Base-by-base conservation (phyloP, 768 basidiomycete genomes). In the Brasilioporus rufonigricans region DNA sequence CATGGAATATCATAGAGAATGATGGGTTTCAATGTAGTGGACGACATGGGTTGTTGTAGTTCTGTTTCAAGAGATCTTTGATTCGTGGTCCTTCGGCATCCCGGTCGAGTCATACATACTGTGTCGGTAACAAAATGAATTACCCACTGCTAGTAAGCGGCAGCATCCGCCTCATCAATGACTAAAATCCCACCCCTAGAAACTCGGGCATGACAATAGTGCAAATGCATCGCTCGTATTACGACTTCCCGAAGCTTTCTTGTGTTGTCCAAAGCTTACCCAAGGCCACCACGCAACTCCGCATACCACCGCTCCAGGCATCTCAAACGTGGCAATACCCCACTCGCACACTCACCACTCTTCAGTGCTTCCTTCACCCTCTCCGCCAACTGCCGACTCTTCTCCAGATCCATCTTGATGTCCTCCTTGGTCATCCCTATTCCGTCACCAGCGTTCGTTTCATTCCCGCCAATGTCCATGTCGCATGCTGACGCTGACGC, bases 1-100 rank as follows among this genome's bases (percentile, higher is more conserved):
- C 62, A 67, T 8, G 73, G 62, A 19, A 75, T 72, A 39, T 76
- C 75, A 52, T 73, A 75, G 8, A 76, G 58, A 21, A 62, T 55
- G 49, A 75, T 71, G 39, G 66, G 61, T 31, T 66, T 59, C 33
- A 54, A 14, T 24, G 43, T 39, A 13, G 27, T 33, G 40, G 50
- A 40, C 3, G 54, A 48, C 66, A 60, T 65, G 19, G 23, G 18
- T 31, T 7, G 26, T 14, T 21, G 4, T 16, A 12, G 18, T 45
- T 18, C 19, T 21, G 5, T 16, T 41, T 13, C 4, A 31, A 29
- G 16, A 39, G n/a, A n/a, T 19, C n/a, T 39, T 39, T 11, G 19
- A 39, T 29, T 44, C 40, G 12, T 29, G 27, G 27, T 40, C 24
- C 7, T 33, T 33, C 23, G 14, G 19, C 16, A 21, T 14, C 14